These are phyloP conservation scores for Penicillium sp. DNA, from an alignment of 2,329 filamentous ascomycete genomes.

Conservation along the genomic window DNA sequence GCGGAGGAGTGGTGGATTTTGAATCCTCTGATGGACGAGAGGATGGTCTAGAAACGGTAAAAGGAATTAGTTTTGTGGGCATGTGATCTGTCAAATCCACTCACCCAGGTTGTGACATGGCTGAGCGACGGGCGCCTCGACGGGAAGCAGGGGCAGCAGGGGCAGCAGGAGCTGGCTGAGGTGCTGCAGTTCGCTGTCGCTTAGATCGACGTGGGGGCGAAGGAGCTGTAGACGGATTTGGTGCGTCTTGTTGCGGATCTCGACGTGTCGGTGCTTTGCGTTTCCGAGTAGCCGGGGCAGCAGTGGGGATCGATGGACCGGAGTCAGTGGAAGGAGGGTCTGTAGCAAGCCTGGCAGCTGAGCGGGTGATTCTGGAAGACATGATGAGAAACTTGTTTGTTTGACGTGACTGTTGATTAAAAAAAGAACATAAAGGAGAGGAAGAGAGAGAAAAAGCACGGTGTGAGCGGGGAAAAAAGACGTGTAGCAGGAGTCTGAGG, in stretches of 20 bases:
- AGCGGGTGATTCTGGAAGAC: slow-evolving; percentile 95
- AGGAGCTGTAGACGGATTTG: slow-evolving; percentile 32
- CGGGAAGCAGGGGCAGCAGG: slow-evolving; percentile 46
- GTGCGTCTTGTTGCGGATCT: slow-evolving; percentile 44
- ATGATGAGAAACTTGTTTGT: slow-evolving; percentile 73
- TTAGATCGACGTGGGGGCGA: slow-evolving; percentile 62
- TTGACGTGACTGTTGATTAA: not conserved
- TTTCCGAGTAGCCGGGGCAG: slow-evolving; percentile 63
- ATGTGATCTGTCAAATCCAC: slow-evolving; percentile 16
- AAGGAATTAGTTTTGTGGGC: not conserved
- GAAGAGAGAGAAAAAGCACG: not conserved
- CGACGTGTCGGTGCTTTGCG: slow-evolving; percentile 66
- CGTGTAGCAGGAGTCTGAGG: not conserved
- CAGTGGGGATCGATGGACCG: slow-evolving; percentile 40
- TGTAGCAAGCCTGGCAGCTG: slow-evolving; percentile 86
- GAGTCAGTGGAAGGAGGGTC: slow-evolving; percentile 48
- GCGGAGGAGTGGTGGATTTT: slow-evolving; percentile 54
- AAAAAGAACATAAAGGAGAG: not conserved
- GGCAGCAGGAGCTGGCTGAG: slow-evolving; percentile 39
- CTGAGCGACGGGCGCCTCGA: slow-evolving; percentile 34
- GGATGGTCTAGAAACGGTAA: slow-evolving; percentile 52
- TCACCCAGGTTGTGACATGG: slow-evolving; percentile 46
- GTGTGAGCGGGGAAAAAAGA: not conserved
- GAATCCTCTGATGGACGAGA: slow-evolving; percentile 65
- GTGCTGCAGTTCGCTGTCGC: slow-evolving; percentile 65